Percentiles rank a stretch among this genome's conserved stretches.
These are phyloP conservation scores for Graphilbum fragrans DNA, from an alignment of 2,329 filamentous ascomycete species.

Conservation along the genomic window DNA sequence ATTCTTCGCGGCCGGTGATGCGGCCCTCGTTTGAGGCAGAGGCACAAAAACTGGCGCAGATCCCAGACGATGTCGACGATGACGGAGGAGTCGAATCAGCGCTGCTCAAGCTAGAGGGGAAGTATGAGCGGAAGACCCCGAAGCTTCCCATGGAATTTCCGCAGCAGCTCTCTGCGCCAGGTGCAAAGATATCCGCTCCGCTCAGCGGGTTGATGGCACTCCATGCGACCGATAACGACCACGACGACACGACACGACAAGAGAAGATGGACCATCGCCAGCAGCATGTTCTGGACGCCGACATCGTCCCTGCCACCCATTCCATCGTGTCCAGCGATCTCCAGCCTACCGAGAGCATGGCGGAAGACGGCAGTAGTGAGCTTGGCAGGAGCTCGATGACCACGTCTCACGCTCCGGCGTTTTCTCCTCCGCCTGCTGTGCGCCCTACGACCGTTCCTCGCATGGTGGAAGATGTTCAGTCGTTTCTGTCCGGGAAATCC, in stretches of 20 bases:
- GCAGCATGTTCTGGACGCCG: conserved; percentile 27
- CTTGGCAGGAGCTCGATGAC: conserved; percentile 3
- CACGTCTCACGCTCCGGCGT: background rate
- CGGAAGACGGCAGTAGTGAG: background rate
- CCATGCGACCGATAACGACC: background rate
- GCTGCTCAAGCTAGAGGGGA: conserved; percentile 82
- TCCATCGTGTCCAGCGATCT: background rate
- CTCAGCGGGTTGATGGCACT: conserved; percentile 3
- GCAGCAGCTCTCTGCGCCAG: background rate
- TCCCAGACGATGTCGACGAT: conserved; percentile 68
- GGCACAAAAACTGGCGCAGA: conserved; percentile 73
- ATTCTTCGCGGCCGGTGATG: conserved; percentile 51
- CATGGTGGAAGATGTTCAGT: conserved; percentile 25
- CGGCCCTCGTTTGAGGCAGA: conserved; percentile 77
- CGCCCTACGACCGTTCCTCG: conserved; percentile 9
- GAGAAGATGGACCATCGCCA: conserved; percentile 35
- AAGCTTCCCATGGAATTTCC: background rate
- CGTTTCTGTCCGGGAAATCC: conserved; percentile 48
- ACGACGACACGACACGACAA: conserved; percentile 16
- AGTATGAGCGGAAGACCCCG: conserved; percentile 45
- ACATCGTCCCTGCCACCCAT: background rate
- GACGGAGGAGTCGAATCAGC: conserved; percentile 91
- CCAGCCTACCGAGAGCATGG: background rate
- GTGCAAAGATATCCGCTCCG: background rate
- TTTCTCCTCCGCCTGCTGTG: background rate